Evolutionary conservation across 192 early-diverging fungal genomes (phyloP).

Genomic region (Podochytrium sp.): DNA sequence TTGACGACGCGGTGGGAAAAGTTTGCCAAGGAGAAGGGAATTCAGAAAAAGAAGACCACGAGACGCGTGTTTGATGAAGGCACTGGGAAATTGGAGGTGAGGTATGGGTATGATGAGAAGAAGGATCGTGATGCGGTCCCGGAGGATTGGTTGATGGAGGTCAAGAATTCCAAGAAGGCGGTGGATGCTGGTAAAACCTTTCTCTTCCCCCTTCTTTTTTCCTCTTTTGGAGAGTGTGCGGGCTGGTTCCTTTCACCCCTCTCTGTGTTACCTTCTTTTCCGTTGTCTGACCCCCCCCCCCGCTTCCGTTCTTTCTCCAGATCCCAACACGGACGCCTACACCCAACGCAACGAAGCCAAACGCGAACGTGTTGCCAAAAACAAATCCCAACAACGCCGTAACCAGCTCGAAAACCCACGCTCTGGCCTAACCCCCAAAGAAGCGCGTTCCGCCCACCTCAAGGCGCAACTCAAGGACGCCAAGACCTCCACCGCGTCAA

Average conservation of each 20-base stretch:
- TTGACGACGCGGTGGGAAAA: conserved; percentile 96
- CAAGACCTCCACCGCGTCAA: conserved; percentile 84
- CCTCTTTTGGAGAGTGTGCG: neutral
- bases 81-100: conserved; percentile 79
- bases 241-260: neutral
- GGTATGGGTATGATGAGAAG: conserved; percentile 86
- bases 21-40: conserved; percentile 96
- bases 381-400: conserved; percentile 81
- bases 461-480: conserved; percentile 72
- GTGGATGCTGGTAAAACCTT: conserved; percentile 54
- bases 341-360: conserved; percentile 78
- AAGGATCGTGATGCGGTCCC: conserved; percentile 62
- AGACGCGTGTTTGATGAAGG: conserved; percentile 85
- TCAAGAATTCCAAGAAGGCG: conserved; percentile 55
- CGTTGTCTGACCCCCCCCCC: neutral
- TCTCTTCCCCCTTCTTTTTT: neutral
- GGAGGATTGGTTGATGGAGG: conserved; percentile 93
- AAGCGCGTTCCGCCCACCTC: conserved; percentile 76
- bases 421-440: conserved; percentile 46
- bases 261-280: neutral
- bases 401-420: conserved; percentile 76
- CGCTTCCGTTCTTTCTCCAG: conserved; percentile 46
- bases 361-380: conserved; percentile 86
- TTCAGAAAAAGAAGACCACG: conserved; percentile 83
- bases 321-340: conserved; percentile 90